These are phyloP conservation scores for Ustilago curta DNA, from an alignment of 1,284 basidiomycete genomes.

Conservation along the genomic window DNA sequence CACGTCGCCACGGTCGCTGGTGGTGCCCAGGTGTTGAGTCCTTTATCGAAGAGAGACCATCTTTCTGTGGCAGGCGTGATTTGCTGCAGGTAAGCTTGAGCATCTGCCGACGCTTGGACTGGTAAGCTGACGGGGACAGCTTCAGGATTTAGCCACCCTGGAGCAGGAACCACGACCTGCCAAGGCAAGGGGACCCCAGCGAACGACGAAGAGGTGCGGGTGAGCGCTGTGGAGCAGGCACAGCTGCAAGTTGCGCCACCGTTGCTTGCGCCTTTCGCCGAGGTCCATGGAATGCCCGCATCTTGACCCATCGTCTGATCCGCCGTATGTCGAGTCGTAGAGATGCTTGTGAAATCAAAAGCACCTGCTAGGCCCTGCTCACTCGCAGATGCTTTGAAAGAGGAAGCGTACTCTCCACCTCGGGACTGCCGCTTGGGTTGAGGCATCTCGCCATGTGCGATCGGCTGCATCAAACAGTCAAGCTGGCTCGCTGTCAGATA, in stretches of 20 bases:
- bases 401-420: neutral
- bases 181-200: neutral
- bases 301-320: neutral
- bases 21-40: neutral
- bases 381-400: too few relatives aligned
- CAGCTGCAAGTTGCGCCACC: neutral
- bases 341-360: conserved; percentile 18
- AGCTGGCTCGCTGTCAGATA: neutral
- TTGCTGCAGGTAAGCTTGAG: conserved; percentile 2
- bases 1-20: neutral
- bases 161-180: conserved; percentile 14
- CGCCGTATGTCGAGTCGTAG: neutral
- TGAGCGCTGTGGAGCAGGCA: conserved; percentile 8
- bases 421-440: neutral
- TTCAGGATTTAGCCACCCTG: conserved; percentile 24
- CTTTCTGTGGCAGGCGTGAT: neutral
- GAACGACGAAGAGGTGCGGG: conserved; percentile 1
- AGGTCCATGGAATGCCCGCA: neutral
- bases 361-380: conserved; percentile 11
- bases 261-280: too few relatives aligned
- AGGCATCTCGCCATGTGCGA: neutral
- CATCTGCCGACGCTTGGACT: neutral
- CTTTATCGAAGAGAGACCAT: conserved; percentile 6
- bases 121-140: neutral
- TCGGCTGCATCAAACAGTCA: neutral